Evolutionary conservation across 495 filamentous ascomycete species (phyloP).

Genomic region (Darksidea phi): DNA sequence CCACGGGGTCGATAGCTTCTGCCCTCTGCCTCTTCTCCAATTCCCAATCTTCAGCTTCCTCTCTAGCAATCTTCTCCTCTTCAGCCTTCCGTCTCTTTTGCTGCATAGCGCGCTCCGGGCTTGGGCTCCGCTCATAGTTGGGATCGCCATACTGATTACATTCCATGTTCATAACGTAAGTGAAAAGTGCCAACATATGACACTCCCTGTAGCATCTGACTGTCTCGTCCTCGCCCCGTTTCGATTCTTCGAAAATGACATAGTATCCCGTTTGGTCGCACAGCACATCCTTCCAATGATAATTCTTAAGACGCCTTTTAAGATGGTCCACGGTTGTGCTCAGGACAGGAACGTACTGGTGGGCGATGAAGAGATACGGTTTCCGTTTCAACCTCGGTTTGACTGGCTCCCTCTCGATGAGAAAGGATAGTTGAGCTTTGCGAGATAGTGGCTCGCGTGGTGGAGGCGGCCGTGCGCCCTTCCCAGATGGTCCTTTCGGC

Average conservation of each 20-base stretch:
- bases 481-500: conserved; percentile 81
- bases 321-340: conserved; percentile 78
- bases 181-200: conserved; percentile 79
- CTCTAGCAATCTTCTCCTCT: conserved; percentile 57
- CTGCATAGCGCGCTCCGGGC: conserved; percentile 50
- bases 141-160: conserved; percentile 69
- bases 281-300: conserved; percentile 71
- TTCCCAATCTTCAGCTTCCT: conserved; percentile 74
- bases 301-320: conserved; percentile 78
- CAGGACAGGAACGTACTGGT: conserved; percentile 84
- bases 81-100: conserved; percentile 59
- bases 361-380: conserved; percentile 90
- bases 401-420: conserved; percentile 62
- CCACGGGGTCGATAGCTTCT: conserved; percentile 79
- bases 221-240: conserved; percentile 73
- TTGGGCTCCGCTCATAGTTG: conserved; percentile 62
- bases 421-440: conserved; percentile 9
- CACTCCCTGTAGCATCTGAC: conserved; percentile 70
- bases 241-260: conserved; percentile 77
- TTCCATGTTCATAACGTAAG: conserved; percentile 90
- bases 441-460: conserved; percentile 37
- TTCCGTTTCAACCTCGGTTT: conserved; percentile 67
- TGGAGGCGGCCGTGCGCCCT: conserved; percentile 47
- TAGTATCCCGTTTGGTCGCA: conserved; percentile 86
- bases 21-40: conserved; percentile 84